Evolutionary conservation across 805 yeast species (phyloP), one percentile per base, ranked within the genome.

Genomic region (Metschnikowia orientalis): DNA sequence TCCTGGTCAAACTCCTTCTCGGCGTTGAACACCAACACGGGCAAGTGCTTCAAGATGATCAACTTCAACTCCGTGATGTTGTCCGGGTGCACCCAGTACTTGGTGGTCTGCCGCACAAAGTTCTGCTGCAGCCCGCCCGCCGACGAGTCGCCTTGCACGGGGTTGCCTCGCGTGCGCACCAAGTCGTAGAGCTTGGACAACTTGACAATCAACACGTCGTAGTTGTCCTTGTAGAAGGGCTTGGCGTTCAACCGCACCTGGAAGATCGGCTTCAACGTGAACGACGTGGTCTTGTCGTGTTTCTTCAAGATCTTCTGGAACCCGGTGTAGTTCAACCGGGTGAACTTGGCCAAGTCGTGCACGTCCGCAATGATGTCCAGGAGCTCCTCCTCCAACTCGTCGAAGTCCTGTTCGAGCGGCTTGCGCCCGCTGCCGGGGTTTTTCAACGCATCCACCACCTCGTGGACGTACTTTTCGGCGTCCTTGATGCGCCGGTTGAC

Each of bases 41-140:
- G 99, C 49, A 92, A 71, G 65, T 92, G 97, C 63, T 92, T 90
- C 56, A 92, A 71, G 44, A 92, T 81, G 44, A 87, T 82, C 54
- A 92, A 75, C 66, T 92, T 92, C 59, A 92, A 74, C 67, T 92
- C 97, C 10, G 97, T 92, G 56, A 92, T 88, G 59, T 92, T 90
- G 61, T 92, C 97, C 2, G 97, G 96, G 54, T 92, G 98, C 19
- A 92, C 97, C 99, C 99, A 92, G 63, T 92, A 92, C 57, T 92
- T 92, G 6, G 98, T 92, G 13, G 98, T 92, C 63, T 92, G 98
- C 62, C 98, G 82, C 28, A 92, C 97, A 53, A 92, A 92, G 66
- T 92, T 92, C 61, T 92, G 98, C 70, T 89, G 97, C 26, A 82
- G 73, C 26, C 98, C 98, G 53, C 98, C 98, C n/a, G 98, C 97